phyloP scores from a whole-genome alignment of 2,329 filamentous ascomycete genomes.

The Nemania sp. region DNA sequence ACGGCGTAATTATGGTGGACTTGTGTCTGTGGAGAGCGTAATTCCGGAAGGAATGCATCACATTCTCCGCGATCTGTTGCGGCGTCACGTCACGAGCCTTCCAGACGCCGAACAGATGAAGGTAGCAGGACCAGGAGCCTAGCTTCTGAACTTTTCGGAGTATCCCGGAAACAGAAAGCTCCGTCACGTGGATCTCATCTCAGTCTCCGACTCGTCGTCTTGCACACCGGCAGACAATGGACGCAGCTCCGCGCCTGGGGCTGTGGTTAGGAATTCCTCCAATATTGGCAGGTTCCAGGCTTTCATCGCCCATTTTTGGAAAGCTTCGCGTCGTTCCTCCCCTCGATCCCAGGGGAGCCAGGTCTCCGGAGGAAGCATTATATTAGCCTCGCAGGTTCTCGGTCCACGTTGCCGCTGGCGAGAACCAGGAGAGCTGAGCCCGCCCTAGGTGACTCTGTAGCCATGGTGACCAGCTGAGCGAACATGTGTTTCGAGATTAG shows the following conservation, averaged over 20 bases:
- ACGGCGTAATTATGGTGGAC: constrained; percentile 16
- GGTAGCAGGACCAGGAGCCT: constrained; percentile 23
- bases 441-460: constrained; percentile 2
- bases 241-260: constrained; percentile 21
- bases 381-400: constrained; percentile 17
- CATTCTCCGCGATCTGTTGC: constrained; percentile 22
- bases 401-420: constrained; percentile 18
- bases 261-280: constrained; percentile 16
- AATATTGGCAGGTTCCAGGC: constrained; percentile 12
- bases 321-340: constrained; percentile 22
- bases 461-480: constrained; percentile 26
- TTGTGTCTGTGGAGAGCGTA: constrained; percentile 24
- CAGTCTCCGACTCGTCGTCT: constrained; percentile 25
- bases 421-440: constrained; percentile 19
- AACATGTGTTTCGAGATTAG: constrained; percentile 18
- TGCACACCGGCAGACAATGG: constrained; percentile 23
- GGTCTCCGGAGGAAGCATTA: constrained; percentile 17
- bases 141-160: constrained; percentile 6
- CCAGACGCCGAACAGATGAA: constrained; percentile 19
- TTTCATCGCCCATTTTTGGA: constrained; percentile 16
- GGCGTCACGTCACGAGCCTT: constrained; percentile 20
- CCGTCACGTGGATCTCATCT: constrained; percentile 24
- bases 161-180: constrained; percentile 22
- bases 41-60: constrained; percentile 22
- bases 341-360: constrained; percentile 16